Evolutionary conservation across 148 eudicot genomes (phyloP), one percentile per base, ranked within the genome.

Genomic region (Silene latifolia): DNA sequence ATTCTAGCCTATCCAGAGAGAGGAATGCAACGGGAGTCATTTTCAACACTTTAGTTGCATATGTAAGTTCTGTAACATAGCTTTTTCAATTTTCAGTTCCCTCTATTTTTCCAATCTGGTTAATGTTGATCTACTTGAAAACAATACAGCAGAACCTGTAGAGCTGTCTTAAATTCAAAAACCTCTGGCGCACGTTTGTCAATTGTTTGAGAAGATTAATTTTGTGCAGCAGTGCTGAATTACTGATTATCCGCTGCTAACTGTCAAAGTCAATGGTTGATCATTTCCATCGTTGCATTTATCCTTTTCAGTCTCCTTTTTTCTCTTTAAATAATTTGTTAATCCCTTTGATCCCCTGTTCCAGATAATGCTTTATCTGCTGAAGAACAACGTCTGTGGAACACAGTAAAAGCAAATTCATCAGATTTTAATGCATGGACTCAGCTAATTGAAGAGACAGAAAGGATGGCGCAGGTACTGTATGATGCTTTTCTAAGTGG

Each of bases 361-460:
- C 46, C 74, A 85, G 88, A 70, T 51, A 24, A 53, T 15, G 27
- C 79, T 17, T 85, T 90, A 51, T 89, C 97, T 76, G 86, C 97
- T 24, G 99, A 96, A 80, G 99, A 92, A 83, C 93, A 96, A 72
- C 84, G 98, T 29, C 62, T 96, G 27, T 96, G 99, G 99, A 92
- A 79, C 87, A 88, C 89, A 71, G 97, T 96, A 61, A 89, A 82
- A 77, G 81, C 99, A 12, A 92, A 96, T 78, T 96, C 98, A n/a
- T 67, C 81, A 68, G 99, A 96, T 71, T 96, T 96, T 69, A 87
- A 81, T 85, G 88, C 98, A 14, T 96, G 99, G 99, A 96, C 99
- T 24, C 82, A 93, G 47, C 78, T 96, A 67, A 89, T 96, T 83
- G 99, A 96, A 19, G 99, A 92, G 80, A 92, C 97, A 20, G 99